Conservation (phyloP, 331 rosid species). For the Telfairia occidentalis region DNA sequence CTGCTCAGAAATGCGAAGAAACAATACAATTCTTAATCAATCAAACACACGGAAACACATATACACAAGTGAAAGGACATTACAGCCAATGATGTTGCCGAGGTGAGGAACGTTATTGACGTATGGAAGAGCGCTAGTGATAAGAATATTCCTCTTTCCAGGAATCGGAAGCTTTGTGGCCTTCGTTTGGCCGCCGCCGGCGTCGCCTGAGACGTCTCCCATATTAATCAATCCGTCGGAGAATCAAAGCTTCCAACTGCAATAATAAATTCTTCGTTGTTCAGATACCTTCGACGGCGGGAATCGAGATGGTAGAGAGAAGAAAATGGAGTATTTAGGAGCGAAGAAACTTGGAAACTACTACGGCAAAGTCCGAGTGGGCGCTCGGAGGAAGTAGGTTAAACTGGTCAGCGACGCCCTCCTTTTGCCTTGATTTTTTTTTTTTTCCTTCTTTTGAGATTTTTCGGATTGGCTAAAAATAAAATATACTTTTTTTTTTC, state of each 20-base stretch:
- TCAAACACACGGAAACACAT: not conserved
- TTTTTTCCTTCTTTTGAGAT: not conserved
- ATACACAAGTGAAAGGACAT: not conserved
- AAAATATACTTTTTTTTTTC: no score
- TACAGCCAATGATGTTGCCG: slow-evolving; percentile 84
- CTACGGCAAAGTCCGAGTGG: not conserved
- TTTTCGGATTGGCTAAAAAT: not conserved
- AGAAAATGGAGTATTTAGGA: not conserved
- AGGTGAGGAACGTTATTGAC: slow-evolving; percentile 94
- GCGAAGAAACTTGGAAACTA: not conserved
- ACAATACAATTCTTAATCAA: not conserved
- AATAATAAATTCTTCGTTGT: not conserved
- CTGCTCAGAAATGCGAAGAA: not conserved
- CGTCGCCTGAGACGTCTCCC: slow-evolving; percentile 14
- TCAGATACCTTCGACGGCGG: not conserved
- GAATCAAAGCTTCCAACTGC: not conserved
- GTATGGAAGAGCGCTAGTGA: slow-evolving; percentile 86
- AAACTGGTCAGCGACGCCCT: not conserved
- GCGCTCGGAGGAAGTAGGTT: slow-evolving; percentile 7
- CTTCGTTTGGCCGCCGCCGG: slow-evolving; percentile 16
- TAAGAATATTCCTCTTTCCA: slow-evolving; percentile 75
- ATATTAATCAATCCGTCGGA: not conserved
- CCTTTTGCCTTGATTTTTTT: not conserved
- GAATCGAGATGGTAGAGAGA: not conserved
- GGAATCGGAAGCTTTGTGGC: slow-evolving; percentile 51